These are phyloP conservation scores for Chlorella sp. DNA, from an alignment of 139 green algal genomes.

Conservation along the genomic window DNA sequence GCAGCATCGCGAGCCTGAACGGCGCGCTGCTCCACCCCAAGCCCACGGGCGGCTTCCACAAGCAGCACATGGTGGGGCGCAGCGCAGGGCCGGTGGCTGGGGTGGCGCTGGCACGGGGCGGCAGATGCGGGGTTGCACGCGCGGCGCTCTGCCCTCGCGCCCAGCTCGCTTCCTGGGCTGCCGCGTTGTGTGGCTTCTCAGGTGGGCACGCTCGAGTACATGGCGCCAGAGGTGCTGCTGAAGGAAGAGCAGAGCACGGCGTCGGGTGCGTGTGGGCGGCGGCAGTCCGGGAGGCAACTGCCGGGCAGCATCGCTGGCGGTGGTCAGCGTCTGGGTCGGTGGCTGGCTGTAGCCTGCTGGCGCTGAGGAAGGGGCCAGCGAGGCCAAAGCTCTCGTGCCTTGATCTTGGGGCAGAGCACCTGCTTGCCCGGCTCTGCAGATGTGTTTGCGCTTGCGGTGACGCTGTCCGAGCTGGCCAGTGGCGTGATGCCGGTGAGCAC, in stretches of 20 bases:
- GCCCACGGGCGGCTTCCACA: slow-evolving; percentile 80
- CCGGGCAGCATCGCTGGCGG: too few relatives aligned
- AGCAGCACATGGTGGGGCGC: slow-evolving; percentile 46
- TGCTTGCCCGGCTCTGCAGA: too few relatives aligned
- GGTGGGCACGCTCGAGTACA: slow-evolving; percentile 90
- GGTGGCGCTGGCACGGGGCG: neutral
- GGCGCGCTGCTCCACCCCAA: slow-evolving; percentile 35
- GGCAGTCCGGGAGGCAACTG: too few relatives aligned
- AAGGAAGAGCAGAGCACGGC: slow-evolving; percentile 28
- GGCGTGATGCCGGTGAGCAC: slow-evolving; percentile 35
- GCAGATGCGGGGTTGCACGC: neutral
- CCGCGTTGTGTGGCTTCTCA: neutral
- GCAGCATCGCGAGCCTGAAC: neutral
- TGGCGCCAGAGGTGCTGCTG: slow-evolving; percentile 85
- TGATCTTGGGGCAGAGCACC: too few relatives aligned
- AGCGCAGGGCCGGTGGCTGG: neutral
- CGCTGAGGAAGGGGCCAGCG: too few relatives aligned
- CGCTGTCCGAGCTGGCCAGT: slow-evolving; percentile 72
- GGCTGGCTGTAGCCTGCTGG: too few relatives aligned
- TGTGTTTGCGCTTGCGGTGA: slow-evolving; percentile 80
- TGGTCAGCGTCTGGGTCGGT: too few relatives aligned
- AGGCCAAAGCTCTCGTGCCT: too few relatives aligned
- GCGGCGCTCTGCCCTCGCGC: neutral
- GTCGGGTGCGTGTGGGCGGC: too few relatives aligned
- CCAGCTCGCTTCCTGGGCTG: neutral